Conservation (phyloP, 1,284 basidiomycete genomes). For the Coniophora puteana region DNA sequence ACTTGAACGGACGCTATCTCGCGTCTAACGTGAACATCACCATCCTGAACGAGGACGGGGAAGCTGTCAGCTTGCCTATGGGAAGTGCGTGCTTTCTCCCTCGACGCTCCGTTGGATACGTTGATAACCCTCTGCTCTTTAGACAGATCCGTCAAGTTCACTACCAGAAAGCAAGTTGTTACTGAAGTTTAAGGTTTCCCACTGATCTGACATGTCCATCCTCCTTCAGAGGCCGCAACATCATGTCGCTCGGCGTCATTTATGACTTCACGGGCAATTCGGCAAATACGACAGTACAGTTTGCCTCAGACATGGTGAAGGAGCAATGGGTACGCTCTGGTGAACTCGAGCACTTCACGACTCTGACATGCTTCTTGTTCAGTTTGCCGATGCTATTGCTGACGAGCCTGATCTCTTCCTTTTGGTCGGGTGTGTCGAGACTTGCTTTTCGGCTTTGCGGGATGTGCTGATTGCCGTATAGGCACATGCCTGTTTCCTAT, state of each 20-base stretch:
- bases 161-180: slow-evolving; percentile 58
- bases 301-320: slow-evolving; percentile 69
- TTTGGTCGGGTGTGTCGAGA: slow-evolving; percentile 52
- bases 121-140: not conserved
- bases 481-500: slow-evolving; percentile 66
- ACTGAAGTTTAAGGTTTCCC: not conserved
- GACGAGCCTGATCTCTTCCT: slow-evolving; percentile 84
- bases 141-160: slow-evolving; percentile 74
- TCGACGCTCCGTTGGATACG: not conserved
- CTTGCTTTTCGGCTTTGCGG: not conserved
- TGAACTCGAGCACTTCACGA: not conserved
- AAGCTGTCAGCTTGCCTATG: slow-evolving; percentile 53
- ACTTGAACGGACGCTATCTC: slow-evolving; percentile 72
- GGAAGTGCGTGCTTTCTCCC: slow-evolving; percentile 42
- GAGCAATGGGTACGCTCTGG: slow-evolving; percentile 56
- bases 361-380: not conserved
- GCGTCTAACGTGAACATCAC: slow-evolving; percentile 88
- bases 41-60: slow-evolving; percentile 46
- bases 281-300: slow-evolving; percentile 71
- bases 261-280: slow-evolving; percentile 69
- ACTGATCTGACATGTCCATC: slow-evolving; percentile 4
- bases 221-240: slow-evolving; percentile 52
- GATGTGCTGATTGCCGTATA: slow-evolving; percentile 22
- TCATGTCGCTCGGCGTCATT: slow-evolving; percentile 81
- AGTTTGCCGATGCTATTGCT: slow-evolving; percentile 76